Percentiles rank a stretch among this genome's conserved stretches.
Conservation (phyloP, 1,284 basidiomycete species). For the Fomitopsis pinicola region DNA sequence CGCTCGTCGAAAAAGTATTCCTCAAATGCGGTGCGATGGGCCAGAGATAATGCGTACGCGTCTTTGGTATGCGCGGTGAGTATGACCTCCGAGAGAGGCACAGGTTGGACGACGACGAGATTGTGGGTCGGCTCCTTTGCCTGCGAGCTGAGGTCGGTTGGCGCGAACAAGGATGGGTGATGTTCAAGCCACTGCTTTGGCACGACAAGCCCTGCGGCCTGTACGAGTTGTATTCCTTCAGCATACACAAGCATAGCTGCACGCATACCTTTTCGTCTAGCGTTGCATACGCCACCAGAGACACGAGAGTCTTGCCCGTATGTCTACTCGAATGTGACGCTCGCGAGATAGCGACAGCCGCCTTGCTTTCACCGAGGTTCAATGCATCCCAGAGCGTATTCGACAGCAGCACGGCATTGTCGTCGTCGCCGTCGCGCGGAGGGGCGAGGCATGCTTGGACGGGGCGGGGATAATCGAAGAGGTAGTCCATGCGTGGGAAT, state of each 20-base stretch:
- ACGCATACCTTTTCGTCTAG: conserved; percentile 6
- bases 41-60: conserved; percentile 21
- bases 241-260: neutral
- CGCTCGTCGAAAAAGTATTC: conserved; percentile 35
- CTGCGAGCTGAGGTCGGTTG: neutral
- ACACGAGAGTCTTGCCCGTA: conserved; percentile 4
- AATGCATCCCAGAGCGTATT: conserved; percentile 7
- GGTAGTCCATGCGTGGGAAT: conserved; percentile 20
- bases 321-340: neutral
- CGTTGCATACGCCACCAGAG: conserved; percentile 14
- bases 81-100: conserved; percentile 27
- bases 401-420: conserved; percentile 11
- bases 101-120: conserved; percentile 16
- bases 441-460: conserved; percentile 7
- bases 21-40: conserved; percentile 29
- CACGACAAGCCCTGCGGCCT: conserved; percentile 11
- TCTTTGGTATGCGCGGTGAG: conserved; percentile 24
- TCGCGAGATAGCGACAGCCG: conserved; percentile 15
- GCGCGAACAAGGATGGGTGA: conserved; percentile 12
- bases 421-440: conserved; percentile 5
- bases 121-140: conserved; percentile 22
- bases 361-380: conserved; percentile 1
- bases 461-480: conserved; percentile 18
- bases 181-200: conserved; percentile 16
- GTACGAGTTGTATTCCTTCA: neutral